Percentiles rank a stretch among this genome's conserved stretches.
Evolutionary conservation across 768 basidiomycete genomes (phyloP).

Genomic region (Tulasnella sp.): DNA sequence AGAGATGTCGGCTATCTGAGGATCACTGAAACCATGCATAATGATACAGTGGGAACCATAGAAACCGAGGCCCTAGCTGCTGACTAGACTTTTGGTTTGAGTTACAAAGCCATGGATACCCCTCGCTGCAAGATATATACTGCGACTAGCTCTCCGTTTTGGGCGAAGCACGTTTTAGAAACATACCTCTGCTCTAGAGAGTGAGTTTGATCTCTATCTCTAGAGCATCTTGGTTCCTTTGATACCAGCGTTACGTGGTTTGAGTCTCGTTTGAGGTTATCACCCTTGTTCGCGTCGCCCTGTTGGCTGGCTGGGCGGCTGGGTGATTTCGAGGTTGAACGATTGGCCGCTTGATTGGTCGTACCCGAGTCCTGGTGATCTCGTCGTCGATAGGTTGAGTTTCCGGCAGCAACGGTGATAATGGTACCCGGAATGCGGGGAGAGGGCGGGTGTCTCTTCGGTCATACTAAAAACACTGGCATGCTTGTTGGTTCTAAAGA

Average conservation of each 20-base stretch:
- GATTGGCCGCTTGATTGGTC: background rate
- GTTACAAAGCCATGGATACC: background rate
- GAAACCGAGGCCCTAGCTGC: too few relatives aligned
- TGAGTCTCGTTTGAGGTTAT: background rate
- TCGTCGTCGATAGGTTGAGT: too few relatives aligned
- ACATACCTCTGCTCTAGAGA: background rate
- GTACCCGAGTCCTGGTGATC: too few relatives aligned
- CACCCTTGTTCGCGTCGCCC: background rate
- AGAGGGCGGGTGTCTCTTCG: too few relatives aligned
- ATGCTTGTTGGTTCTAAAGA: too few relatives aligned
- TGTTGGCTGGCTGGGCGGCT: background rate
- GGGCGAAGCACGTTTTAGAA: background rate
- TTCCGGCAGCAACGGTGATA: too few relatives aligned
- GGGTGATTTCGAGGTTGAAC: background rate
- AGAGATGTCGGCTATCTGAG: background rate
- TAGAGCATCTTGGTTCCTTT: background rate
- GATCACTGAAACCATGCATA: background rate
- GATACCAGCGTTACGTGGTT: background rate
- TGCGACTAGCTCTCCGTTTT: background rate
- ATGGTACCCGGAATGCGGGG: too few relatives aligned
- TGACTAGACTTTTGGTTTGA: background rate
- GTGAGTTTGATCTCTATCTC: background rate
- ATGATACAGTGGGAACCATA: too few relatives aligned
- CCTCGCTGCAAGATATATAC: background rate
- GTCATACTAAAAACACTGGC: too few relatives aligned